phyloP scores from a whole-genome alignment of 2,329 filamentous ascomycete species.

The Rutstroemia sp. region DNA sequence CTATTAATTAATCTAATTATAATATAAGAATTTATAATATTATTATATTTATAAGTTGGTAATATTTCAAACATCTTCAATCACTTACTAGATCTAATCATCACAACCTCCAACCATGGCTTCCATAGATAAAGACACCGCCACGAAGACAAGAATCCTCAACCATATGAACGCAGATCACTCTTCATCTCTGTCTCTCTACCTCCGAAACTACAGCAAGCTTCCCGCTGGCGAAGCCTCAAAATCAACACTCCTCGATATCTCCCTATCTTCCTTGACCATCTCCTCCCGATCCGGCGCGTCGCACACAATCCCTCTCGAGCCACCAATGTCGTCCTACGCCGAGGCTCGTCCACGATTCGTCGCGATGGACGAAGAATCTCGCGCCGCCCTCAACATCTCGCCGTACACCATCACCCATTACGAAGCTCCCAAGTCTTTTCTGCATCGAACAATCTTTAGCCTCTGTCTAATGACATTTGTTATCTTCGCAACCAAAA shows the following conservation, averaged over 20 bases:
- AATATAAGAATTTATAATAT: too few relatives aligned
- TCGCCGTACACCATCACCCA: conserved; percentile 33
- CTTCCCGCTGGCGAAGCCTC: conserved; percentile 49
- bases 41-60: too few relatives aligned
- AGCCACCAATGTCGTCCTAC: conserved; percentile 62
- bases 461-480: conserved; percentile 47
- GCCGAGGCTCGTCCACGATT: conserved; percentile 62
- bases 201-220: conserved; percentile 64
- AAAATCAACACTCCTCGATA: conserved; percentile 54
- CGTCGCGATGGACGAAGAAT: conserved; percentile 62
- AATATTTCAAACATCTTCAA: too few relatives aligned
- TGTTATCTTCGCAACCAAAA: conserved; percentile 40
- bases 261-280: conserved; percentile 56
- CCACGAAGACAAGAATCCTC: conserved; percentile 56
- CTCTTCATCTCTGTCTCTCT: conserved; percentile 63
- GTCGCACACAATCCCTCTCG: conserved; percentile 51
- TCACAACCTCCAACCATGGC: conserved; percentile 11
- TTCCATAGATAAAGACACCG: conserved; percentile 32
- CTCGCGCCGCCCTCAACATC: conserved; percentile 52
- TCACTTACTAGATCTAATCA: too few relatives aligned
- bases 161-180: conserved; percentile 87
- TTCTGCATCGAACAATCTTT: conserved; percentile 46
- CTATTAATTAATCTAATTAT: too few relatives aligned
- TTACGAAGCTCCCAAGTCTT: conserved; percentile 30
- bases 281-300: conserved; percentile 44